Percentiles rank a stretch among this genome's conserved stretches.
These are phyloP conservation scores for Aspergillus sp. DNA, from an alignment of 2,329 filamentous ascomycete species.

Conservation along the genomic window DNA sequence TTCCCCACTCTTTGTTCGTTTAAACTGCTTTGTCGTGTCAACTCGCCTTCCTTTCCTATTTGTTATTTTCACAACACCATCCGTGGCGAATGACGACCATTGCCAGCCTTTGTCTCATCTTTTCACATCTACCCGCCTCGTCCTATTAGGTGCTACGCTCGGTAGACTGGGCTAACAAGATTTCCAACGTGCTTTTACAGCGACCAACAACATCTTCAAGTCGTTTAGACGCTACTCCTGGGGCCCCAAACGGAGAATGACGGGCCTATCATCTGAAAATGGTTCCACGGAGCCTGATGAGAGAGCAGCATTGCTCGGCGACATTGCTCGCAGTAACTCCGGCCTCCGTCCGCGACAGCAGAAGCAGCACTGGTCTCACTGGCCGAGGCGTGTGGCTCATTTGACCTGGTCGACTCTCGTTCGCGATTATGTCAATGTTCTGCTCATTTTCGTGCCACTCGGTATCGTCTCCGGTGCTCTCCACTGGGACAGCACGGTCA, in stretches of 20 bases:
- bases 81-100: neutral
- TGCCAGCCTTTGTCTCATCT: neutral
- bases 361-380: slow-evolving; percentile 43
- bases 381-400: slow-evolving; percentile 42
- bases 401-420: slow-evolving; percentile 48
- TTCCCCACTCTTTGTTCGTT: neutral
- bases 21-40: neutral
- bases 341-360: slow-evolving; percentile 26
- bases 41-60: neutral
- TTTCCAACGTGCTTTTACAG: slow-evolving; percentile 16
- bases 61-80: slow-evolving; percentile 5
- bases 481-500: slow-evolving; percentile 56
- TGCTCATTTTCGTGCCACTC: slow-evolving; percentile 65
- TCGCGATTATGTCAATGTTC: slow-evolving; percentile 59
- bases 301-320: slow-evolving; percentile 36
- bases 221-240: slow-evolving; percentile 34
- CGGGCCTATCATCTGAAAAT: slow-evolving; percentile 29
- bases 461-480: slow-evolving; percentile 65
- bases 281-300: slow-evolving; percentile 36
- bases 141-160: neutral
- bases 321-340: slow-evolving; percentile 21
- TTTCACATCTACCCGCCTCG: neutral
- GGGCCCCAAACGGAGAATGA: slow-evolving; percentile 34
- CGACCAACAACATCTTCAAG: slow-evolving; percentile 30
- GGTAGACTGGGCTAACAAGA: slow-evolving; percentile 15